Base-by-base conservation (phyloP, 352 stramenopile species). In the Lagenidium giganteum region DNA sequence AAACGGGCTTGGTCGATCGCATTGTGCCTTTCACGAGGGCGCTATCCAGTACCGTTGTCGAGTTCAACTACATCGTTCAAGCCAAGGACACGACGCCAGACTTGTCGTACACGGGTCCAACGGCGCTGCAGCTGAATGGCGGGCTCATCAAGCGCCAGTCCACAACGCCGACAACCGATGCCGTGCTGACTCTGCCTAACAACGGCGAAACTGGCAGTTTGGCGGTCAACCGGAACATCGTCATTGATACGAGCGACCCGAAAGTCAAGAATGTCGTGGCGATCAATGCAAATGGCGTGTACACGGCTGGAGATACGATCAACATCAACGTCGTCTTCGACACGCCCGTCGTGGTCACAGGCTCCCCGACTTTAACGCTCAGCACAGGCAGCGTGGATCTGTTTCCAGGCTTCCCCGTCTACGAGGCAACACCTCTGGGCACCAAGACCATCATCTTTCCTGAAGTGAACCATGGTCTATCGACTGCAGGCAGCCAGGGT, bases 41-140 rank as follows among this genome's bases (percentile, higher is more conserved):
- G 3, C 41, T 82, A 1, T 41, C 61, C 7, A 47, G 36, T 0
- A 54, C 59, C n/a, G 68, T 83, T 24, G 58, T 64, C 0, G 62
- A 85, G 50, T 94, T 94, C 22, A 60, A 53, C 13, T 94, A 94
- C 51, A 63, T 76, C 9, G 75, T 92, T 0, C 77, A 89, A 18
- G 42, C 71, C 7, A 79, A 67, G 27, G 83, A 94, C 39, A 87
- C 67, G 2, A 69, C 76, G 1, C 65, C 70, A 0, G 75, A 90
- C 30, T 62, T 94, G 8, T 67, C 72, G 22, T 90, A 90, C 37
- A 67, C 60, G 1, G 52, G 54, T 0, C 70, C 60, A 0, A 70
- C 39, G n/a, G 59, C 65, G 0, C 38, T 91, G 8, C 59, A 83
- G 35, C 62, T 87, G 8, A 77, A 85, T 16, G 69, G 60, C 3